Evolutionary conservation across 306 rosid species (phyloP), one percentile per base, ranked within the genome.

Genomic region (Begonia peltatifolia): DNA sequence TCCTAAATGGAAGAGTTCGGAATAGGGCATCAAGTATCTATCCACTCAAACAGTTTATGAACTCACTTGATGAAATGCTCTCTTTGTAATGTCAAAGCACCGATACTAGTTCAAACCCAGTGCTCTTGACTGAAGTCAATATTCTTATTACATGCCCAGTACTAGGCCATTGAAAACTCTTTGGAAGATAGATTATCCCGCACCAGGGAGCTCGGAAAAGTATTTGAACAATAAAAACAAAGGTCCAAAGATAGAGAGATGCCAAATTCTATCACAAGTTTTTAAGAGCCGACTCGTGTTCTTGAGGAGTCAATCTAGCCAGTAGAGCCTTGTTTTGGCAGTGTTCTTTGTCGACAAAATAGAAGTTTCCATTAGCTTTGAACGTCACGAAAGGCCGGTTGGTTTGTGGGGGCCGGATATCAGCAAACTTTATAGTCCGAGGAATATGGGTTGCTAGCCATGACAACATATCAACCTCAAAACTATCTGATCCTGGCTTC

Each of bases 401-500:
- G 61, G 97, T 90, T 54, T 76, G 69, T 0, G 95, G 67, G 0
- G 69, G 90, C 55, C 77, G 77, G 62, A 90, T 80, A 69, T 90
- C 92, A 0, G 90, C 63, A 63, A 90, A 90, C 67, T 79, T 79
- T 15, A 86, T 65, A 5, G 95, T 79, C 75, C 54, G 74, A 0
- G 79, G 73, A 41, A 60, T 41, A 43, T 3, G 22, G 9, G 76
- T 73, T 58, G 92, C 94, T 41, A 86, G 52, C 94, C 99, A 90
- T 14, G 95, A 70, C 79, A 90, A 0, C 85, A 83, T 80, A 69
- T 80, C 86, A 50, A 90, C 94, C 65, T 90, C 84, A 4, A 83
- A 83, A 64, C 74, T 76, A 65, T 86, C 99, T 0, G 95, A 83
- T 47, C 95, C 92, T 0, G 94, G 99, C 67, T 67, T 78, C 94